phyloP scores from a whole-genome alignment of 1,284 basidiomycete species.

The Microbotryum violaceum region DNA sequence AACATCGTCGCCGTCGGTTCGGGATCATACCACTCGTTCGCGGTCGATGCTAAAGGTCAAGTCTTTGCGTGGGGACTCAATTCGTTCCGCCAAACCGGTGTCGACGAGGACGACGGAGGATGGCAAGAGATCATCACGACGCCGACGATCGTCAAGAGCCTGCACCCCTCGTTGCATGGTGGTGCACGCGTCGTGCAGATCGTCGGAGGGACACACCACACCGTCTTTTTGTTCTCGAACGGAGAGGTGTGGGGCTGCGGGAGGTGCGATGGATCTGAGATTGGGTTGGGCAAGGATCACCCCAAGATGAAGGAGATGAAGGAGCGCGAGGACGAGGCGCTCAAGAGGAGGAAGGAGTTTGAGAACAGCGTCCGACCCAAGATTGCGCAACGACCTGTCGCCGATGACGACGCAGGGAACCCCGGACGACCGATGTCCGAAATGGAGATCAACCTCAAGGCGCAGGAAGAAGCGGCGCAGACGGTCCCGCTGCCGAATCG shows the following conservation, averaged over 20 bases:
- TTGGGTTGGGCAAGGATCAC: constrained; percentile 61
- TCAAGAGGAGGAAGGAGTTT: constrained; percentile 34
- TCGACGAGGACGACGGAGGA: constrained; percentile 46
- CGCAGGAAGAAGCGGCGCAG: constrained; percentile 38
- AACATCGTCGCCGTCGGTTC: constrained; percentile 70
- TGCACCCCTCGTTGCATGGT: constrained; percentile 59
- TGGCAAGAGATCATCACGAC: constrained; percentile 53
- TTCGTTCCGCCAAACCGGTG: constrained; percentile 61
- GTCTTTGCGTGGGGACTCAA: constrained; percentile 92
- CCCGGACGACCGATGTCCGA: constrained; percentile 26
- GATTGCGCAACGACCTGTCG: constrained; percentile 43
- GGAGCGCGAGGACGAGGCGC: constrained; percentile 37
- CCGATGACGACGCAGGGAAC: constrained; percentile 46
- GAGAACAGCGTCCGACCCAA: constrained; percentile 20
- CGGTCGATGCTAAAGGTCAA: constrained; percentile 68
- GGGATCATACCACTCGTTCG: constrained; percentile 80
- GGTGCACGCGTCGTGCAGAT: constrained; percentile 58
- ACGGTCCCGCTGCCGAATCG: constrained; percentile 23
- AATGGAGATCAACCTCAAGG: constrained; percentile 17
- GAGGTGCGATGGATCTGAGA: constrained; percentile 65
- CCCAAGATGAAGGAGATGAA: constrained; percentile 45
- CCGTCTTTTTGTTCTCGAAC: constrained; percentile 72
- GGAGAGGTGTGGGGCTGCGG: constrained; percentile 80
- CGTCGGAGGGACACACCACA: constrained; percentile 72
- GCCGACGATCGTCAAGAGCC: constrained; percentile 59